These are phyloP conservation scores for Leucocoprinus birnbaumii DNA, from an alignment of 768 basidiomycete species.

Conservation along the genomic window DNA sequence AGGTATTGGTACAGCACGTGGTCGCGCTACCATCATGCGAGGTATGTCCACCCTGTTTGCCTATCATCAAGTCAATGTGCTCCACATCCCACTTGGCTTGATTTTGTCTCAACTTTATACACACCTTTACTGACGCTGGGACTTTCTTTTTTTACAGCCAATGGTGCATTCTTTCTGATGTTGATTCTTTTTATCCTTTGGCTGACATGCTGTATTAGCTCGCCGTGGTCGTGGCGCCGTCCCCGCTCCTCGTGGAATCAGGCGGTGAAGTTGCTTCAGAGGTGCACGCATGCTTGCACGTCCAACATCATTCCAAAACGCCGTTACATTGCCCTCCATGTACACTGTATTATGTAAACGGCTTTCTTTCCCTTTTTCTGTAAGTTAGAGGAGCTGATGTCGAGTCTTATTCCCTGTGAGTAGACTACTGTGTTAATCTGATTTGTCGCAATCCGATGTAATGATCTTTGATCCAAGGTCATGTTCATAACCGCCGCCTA, in stretches of 20 bases:
- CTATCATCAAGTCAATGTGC: background rate
- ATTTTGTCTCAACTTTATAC: background rate
- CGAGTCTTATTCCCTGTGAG: background rate
- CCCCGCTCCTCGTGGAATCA: conserved; percentile 73
- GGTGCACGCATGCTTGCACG: background rate
- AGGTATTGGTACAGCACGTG: conserved; percentile 98
- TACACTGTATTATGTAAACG: background rate
- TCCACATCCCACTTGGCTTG: background rate
- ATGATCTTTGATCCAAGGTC: background rate
- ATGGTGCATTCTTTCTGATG: conserved; percentile 49
- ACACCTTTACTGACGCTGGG: background rate
- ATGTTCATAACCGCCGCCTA: no score
- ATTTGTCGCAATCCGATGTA: background rate
- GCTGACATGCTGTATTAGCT: conserved; percentile 40
- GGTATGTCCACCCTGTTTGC: conserved; percentile 47
- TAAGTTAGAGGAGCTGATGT: background rate
- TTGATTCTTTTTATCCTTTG: background rate
- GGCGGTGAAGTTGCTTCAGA: conserved; percentile 49
- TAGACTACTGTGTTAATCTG: conserved; percentile 1
- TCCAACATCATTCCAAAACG: background rate
- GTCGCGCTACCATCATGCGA: conserved; percentile 97
- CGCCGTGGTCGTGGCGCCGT: conserved; percentile 84
- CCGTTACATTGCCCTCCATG: background rate
- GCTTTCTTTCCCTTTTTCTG: background rate
- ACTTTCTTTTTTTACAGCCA: conserved; percentile 47